Base-by-base conservation (phyloP, 768 basidiomycete genomes). In the Leccinum obscurum region DNA sequence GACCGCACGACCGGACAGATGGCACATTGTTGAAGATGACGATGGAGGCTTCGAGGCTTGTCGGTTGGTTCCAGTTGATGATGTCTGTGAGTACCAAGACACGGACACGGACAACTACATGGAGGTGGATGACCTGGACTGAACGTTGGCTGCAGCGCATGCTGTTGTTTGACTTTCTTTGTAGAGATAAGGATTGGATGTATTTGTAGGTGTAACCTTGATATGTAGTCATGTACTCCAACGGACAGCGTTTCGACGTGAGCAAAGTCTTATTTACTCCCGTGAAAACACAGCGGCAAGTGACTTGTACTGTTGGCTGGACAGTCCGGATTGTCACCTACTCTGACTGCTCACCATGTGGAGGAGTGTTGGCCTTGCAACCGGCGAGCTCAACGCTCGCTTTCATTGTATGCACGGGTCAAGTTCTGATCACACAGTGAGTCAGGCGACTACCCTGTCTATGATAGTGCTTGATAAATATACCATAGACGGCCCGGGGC, bases 41-140 rank as follows among this genome's bases (percentile, higher is more conserved):
- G 77, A 79, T 51, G 85, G 81, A 20, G 72, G 74, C 9, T 68
- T 65, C 39, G 83, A 75, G 34, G 81, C 87, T 57, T 73, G 73
- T 51, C 66, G 71, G 48, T 69, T 84, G 46, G 67, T 76, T 20
- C 70, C 69, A 0, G 74, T 71, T 62, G 70, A 71, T 17, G 79
- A 77, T 1, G 67, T 69, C 34, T 56, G 65, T 7, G 74, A 76
- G 9, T 77, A 77, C 46, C 66, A 68, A 10, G 72, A 73, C 34
- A 73, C 71, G 13, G 79, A 80, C 70, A 75, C 79, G 52, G 79
- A 80, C 59, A 68, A 65, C 32, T 79, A 77, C 54, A 70, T 72
- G 74, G 72, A 71, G 11, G 64, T 66, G 24, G 68, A 68, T 49
- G 66, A 55, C 46, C 34, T 62, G 32, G 62, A 68, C 55, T 60